These are phyloP conservation scores for Rhodotorula sp. DNA, from an alignment of 1,284 basidiomycete genomes.

Conservation along the genomic window DNA sequence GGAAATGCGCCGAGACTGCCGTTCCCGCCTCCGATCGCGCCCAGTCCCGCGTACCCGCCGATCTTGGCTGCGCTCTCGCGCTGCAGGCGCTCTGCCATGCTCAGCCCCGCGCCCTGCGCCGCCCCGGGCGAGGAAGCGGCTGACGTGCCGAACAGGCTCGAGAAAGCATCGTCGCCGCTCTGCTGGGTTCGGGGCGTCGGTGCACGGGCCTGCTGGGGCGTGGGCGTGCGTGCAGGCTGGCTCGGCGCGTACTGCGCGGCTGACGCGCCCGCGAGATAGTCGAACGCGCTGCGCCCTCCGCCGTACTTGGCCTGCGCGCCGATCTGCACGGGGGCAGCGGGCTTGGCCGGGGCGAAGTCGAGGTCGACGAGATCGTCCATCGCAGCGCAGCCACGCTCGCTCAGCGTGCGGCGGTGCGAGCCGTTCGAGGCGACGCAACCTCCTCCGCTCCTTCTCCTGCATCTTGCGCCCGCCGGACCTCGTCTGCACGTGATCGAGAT, in stretches of 20 bases:
- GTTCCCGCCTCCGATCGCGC: not conserved
- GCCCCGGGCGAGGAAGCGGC: not conserved
- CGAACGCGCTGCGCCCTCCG: slow-evolving; percentile 44
- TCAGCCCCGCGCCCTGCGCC: not conserved
- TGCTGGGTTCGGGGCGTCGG: not conserved
- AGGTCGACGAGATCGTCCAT: slow-evolving; percentile 58
- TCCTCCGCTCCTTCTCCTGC: not conserved
- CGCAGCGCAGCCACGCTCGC: slow-evolving; percentile 3
- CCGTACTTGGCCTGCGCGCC: slow-evolving; percentile 19
- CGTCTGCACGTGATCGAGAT: not conserved
- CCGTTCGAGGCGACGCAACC: too few relatives aligned
- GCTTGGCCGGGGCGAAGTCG: slow-evolving; percentile 45
- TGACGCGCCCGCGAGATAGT: slow-evolving; percentile 42
- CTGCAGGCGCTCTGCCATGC: slow-evolving; percentile 35
- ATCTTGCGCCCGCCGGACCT: fast-evolving
- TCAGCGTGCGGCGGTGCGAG: too few relatives aligned
- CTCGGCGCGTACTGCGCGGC: not conserved
- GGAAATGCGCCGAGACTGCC: not conserved
- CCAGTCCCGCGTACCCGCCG: slow-evolving; percentile 1
- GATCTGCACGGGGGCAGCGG: slow-evolving; percentile 14
- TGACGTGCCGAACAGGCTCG: slow-evolving; percentile 40
- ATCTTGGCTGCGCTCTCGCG: slow-evolving; percentile 8
- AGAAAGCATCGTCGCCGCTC: slow-evolving; percentile 41
- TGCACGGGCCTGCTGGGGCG: not conserved
- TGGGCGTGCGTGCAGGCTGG: not conserved